These are phyloP conservation scores for Moesziomyces antarcticus DNA, from an alignment of 1,284 basidiomycete species.

Conservation along the genomic window DNA sequence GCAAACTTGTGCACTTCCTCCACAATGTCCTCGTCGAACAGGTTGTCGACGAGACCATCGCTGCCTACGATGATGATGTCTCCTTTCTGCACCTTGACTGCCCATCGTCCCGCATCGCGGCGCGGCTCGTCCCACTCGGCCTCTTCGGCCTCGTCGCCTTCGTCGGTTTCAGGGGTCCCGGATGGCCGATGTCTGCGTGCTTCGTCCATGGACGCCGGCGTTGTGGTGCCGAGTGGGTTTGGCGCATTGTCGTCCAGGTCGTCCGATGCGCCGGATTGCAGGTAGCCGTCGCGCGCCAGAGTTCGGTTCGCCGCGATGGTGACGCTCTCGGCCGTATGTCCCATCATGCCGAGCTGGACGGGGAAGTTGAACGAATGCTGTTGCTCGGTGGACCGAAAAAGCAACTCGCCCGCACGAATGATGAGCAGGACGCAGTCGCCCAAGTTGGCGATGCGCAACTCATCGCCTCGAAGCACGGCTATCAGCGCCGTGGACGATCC, in stretches of 20 bases:
- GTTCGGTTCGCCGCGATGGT: slow-evolving; percentile 66
- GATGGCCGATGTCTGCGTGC: slow-evolving; percentile 25
- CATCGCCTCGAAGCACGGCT: slow-evolving; percentile 75
- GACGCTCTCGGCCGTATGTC: slow-evolving; percentile 76
- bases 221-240: slow-evolving; percentile 41
- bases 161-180: slow-evolving; percentile 3
- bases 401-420: slow-evolving; percentile 79
- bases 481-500: slow-evolving; percentile 73
- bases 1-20: slow-evolving; percentile 82
- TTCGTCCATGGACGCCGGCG: slow-evolving; percentile 36
- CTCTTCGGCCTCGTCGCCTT: slow-evolving; percentile 45
- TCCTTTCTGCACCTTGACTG: slow-evolving; percentile 81
- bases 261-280: slow-evolving; percentile 51
- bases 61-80: slow-evolving; percentile 90
- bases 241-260: slow-evolving; percentile 53
- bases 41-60: slow-evolving; percentile 91
- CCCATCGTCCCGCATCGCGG: slow-evolving; percentile 77
- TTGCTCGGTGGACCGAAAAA: slow-evolving; percentile 92
- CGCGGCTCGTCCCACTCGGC: slow-evolving; percentile 62
- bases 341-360: slow-evolving; percentile 81
- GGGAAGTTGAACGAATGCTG: slow-evolving; percentile 96
- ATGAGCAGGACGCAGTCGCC: slow-evolving; percentile 88
- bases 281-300: slow-evolving; percentile 47
- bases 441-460: slow-evolving; percentile 87
- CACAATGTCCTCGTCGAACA: slow-evolving; percentile 93